Base-by-base conservation (phyloP, 495 filamentous ascomycete genomes). In the Penicillium crystallinum region DNA sequence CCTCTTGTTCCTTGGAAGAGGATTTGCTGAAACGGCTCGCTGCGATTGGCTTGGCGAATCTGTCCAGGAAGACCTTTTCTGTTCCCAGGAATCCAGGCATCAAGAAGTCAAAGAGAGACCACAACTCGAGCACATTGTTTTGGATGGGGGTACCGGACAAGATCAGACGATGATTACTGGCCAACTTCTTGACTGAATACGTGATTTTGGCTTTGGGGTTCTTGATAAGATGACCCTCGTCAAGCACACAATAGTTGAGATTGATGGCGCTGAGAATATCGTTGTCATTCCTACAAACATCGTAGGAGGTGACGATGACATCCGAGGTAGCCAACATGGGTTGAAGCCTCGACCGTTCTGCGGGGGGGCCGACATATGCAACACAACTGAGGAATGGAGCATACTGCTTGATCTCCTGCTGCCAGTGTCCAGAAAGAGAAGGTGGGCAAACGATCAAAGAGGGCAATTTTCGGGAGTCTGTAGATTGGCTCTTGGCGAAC, bases 61-160 rank as follows among this genome's bases (percentile, higher is more conserved):
- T 84, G 64, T 98, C 95, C 37, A 95, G 75, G 78, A 98, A 98
- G 22, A 98, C 92, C 69, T 96, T 97, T 62, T 98, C 93, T 0
- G 93, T 89, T n/a, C 93, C 93, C 7, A 98, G 75, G 78, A 98
- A 98, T 6, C 93, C 95, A 4, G 93, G 93, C 93, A 98, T 98
- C 52, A 98, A 73, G 75, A 98, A 98, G 69, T 98, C 93, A 61
- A 98, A 97, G 6, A 98, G 81, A 0, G 95, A 97, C 93, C 93
- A 98, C n/a, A 98, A 77, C 63, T 98, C 93, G 7, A 96, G 78
- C 17, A 98, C 86, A 65, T 97, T 98, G 70, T 98, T 98, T 66
- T 98, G 93, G 61, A 98, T 98, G 0, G 93, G 93, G 2, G 93
- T 98, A 36, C 93, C 93, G 11, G 93, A 97, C 5, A 98, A 80